Evolutionary conservation across 768 basidiomycete species (phyloP), one percentile per base, ranked within the genome.

Genomic region (Cystofilobasidium ferigula): DNA sequence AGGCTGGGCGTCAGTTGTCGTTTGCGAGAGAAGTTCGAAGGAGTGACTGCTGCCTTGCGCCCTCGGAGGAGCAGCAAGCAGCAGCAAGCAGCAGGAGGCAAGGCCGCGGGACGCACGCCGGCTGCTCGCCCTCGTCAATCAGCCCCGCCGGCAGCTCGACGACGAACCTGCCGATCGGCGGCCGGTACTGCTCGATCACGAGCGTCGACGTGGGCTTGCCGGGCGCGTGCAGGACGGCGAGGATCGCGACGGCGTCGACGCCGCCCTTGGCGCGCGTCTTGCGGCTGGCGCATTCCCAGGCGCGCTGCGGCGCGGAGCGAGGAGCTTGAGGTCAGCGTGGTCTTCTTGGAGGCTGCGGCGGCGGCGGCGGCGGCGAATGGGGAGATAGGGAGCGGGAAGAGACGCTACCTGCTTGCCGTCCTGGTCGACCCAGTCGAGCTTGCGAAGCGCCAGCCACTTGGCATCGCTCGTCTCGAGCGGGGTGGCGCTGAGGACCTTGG

Each of bases 151-250:
- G 65, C 7, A 67, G 48, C 40, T 67, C 65, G 43, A 67, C 56
- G 60, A 61, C 28, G 9, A 40, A 40, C 32, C 38, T 40, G 26
- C 38, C 54, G 54, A 67, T 62, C n/a, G 65, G 65, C 35, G 65
- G 65, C 22, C 65, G 53, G 48, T 62, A 67, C 53, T 67, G 65
- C 53, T 67, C 65, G 60, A 67, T 67, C 14, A 67, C 45, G 53
- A 67, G 30, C 16, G 65, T 67, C 10, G 28, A 26, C 14, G 28
- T 51, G 12, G 65, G 65, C 16, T 57, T 24, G 26, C 38, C 36
- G 1, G 51, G 51, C 2, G 59, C 34, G 60, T 35, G 42, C 13
- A 67, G 38, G n/a, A 67, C 36, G 8, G 65, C 60, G 34, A 67
- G 48, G 42, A 67, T 67, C 34, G 65, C 65, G 56, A 67, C 65